Percentiles rank a stretch among this genome's conserved stretches.
phyloP scores from a whole-genome alignment of 768 basidiomycete genomes.

The Termitomyces sp. region DNA sequence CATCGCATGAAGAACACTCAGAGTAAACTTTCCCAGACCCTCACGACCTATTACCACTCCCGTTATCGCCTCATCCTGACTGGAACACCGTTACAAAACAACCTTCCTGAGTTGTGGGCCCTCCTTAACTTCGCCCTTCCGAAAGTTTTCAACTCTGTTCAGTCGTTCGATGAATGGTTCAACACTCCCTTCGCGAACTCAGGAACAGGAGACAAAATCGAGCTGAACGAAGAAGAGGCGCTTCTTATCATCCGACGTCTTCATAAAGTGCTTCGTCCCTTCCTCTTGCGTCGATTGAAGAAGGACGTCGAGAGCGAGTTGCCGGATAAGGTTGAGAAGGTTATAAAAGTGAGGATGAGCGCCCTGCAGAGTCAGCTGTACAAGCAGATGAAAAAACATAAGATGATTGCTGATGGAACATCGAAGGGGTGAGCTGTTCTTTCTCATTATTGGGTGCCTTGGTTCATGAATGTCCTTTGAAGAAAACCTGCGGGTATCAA shows the following conservation, averaged over 20 bases:
- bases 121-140: conserved; percentile 92
- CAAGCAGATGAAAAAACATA: conserved; percentile 97
- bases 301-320: conserved; percentile 95
- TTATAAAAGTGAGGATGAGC: conserved; percentile 94
- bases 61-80: conserved; percentile 92
- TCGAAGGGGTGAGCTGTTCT: conserved; percentile 54
- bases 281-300: conserved; percentile 88
- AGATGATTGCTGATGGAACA: conserved; percentile 88
- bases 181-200: conserved; percentile 99
- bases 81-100: conserved; percentile 95
- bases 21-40: conserved; percentile 80
- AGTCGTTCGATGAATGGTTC: conserved; percentile 99
- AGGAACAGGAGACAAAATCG: conserved; percentile 97
- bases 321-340: conserved; percentile 97
- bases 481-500: conserved; percentile 78
- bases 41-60: conserved; percentile 89
- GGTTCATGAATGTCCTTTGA: conserved; percentile 5
- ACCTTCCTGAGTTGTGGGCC: conserved; percentile 93
- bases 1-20: conserved; percentile 98
- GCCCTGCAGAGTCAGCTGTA: conserved; percentile 88
- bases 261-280: conserved; percentile 93
- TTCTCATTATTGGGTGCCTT: not conserved
- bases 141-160: conserved; percentile 97
- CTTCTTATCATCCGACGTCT: conserved; percentile 93
- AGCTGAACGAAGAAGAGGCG: conserved; percentile 99